phyloP scores from a whole-genome alignment of 2,329 filamentous ascomycete genomes.

The Neonectria magnoliae region DNA sequence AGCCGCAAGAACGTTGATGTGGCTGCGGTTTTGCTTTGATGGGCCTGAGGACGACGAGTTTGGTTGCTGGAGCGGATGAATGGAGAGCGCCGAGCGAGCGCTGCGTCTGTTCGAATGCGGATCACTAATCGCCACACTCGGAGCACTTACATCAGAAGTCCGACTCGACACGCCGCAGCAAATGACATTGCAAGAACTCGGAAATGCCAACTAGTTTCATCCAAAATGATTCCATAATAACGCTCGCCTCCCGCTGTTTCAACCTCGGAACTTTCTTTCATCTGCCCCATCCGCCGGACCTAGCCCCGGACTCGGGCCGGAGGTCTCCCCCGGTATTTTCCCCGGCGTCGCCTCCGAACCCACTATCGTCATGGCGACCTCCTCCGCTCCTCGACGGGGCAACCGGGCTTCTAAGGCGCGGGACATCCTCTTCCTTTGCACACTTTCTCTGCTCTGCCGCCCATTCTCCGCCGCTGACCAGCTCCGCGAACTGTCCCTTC shows the following conservation, averaged over 20 bases:
- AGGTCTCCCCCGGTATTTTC: not conserved
- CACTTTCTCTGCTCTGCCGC: conserved; percentile 3
- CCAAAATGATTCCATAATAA: not conserved
- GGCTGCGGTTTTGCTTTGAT: not conserved
- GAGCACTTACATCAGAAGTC: conserved; percentile 27
- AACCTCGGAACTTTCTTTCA: not conserved
- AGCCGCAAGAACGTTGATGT: too few species aligned
- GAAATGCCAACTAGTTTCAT: not conserved
- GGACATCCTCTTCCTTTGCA: not conserved
- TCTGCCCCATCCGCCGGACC: not conserved
- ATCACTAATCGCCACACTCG: conserved; percentile 29
- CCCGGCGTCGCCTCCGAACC: not conserved
- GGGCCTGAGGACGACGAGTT: not conserved
- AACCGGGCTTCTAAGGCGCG: not conserved
- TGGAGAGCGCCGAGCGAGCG: not conserved
- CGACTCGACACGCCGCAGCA: conserved; percentile 20
- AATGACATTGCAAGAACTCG: not conserved
- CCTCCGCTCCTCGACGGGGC: not conserved
- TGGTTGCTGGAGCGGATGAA: not conserved
- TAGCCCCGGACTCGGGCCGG: not conserved
- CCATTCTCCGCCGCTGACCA: conserved; percentile 51
- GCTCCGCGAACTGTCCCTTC: conserved; percentile 58
- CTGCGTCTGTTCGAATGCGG: not conserved
- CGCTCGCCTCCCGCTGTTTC: not conserved
- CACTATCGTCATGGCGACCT: not conserved